Evolutionary conservation across 768 basidiomycete species (phyloP).

Genomic region (Pholiota microspora): DNA sequence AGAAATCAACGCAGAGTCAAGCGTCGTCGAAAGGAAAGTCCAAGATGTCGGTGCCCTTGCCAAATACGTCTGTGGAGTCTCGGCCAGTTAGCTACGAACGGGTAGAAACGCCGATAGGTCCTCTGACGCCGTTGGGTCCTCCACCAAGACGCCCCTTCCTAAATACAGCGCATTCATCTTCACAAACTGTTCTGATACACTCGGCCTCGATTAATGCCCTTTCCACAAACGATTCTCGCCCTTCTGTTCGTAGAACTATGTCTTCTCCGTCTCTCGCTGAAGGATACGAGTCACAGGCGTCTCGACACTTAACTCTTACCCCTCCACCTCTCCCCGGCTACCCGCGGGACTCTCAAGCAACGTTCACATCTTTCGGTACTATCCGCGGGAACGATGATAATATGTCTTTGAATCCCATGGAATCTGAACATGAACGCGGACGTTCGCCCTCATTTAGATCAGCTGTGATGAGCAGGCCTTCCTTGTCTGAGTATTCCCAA

Average conservation of each 20-base stretch:
- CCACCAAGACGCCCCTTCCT: constrained; percentile 56
- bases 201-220: constrained; percentile 10
- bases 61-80: constrained; percentile 23
- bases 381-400: constrained; percentile 21
- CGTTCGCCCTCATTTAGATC: constrained; percentile 51
- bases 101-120: constrained; percentile 63
- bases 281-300: constrained; percentile 32
- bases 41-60: constrained; percentile 22
- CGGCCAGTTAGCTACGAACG: constrained; percentile 45
- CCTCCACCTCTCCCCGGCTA: constrained; percentile 42
- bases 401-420: constrained; percentile 32
- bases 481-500: constrained; percentile 67
- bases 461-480: constrained; percentile 46
- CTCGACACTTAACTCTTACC: constrained; percentile 30
- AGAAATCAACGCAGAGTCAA: constrained; percentile 27
- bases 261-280: constrained; percentile 57
- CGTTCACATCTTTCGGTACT: constrained; percentile 29
- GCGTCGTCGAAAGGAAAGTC: constrained; percentile 27
- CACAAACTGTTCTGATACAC: constrained; percentile 47
- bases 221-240: constrained; percentile 13
- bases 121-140: constrained; percentile 60
- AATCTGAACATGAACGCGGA: constrained; percentile 30
- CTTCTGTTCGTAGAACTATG: constrained; percentile 41
- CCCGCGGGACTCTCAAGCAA: constrained; percentile 29
- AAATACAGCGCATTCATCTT: constrained; percentile 51